Percentiles rank a stretch among this genome's conserved stretches.
phyloP scores from a whole-genome alignment of 75 land plant species.

The Isoetes taiwanensis region DNA sequence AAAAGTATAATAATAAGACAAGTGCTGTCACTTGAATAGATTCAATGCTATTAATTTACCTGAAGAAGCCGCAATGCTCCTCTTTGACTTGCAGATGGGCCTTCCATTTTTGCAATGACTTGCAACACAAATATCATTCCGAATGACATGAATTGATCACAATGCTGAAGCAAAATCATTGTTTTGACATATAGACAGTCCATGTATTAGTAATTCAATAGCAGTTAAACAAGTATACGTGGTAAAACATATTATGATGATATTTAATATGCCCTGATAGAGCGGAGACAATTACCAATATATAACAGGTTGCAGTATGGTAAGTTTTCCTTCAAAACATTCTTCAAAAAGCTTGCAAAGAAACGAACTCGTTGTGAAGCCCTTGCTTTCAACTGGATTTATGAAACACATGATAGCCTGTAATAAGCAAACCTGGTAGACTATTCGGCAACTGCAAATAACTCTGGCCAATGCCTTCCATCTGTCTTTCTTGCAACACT shows the following conservation, averaged over 20 bases:
- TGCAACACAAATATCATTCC: constrained; percentile 12
- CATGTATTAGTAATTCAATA: background rate
- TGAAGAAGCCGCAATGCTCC: no score
- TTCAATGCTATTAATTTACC: no score
- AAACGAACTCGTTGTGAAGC: background rate
- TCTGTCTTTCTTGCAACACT: constrained; percentile 99
- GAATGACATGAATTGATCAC: background rate
- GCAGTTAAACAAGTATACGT: background rate
- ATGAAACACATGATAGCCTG: no score
- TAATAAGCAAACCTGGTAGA: constrained; percentile 89
- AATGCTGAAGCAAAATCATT: background rate
- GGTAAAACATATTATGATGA: no score
- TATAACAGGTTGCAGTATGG: constrained; percentile 96
- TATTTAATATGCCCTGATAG: background rate
- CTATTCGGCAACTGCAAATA: constrained; percentile 95
- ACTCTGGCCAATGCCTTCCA: constrained; percentile 92
- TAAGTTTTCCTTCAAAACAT: constrained; percentile 91
- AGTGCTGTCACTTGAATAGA: no score
- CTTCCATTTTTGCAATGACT: constrained; percentile 98
- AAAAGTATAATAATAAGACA: no score
- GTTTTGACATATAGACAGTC: background rate
- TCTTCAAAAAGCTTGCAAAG: no score
- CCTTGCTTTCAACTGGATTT: background rate
- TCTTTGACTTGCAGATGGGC: constrained; percentile 94
- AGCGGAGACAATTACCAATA: constrained; percentile 46